Conservation (phyloP, 495 filamentous ascomycete genomes). For the Aspergillus kassunensis region DNA sequence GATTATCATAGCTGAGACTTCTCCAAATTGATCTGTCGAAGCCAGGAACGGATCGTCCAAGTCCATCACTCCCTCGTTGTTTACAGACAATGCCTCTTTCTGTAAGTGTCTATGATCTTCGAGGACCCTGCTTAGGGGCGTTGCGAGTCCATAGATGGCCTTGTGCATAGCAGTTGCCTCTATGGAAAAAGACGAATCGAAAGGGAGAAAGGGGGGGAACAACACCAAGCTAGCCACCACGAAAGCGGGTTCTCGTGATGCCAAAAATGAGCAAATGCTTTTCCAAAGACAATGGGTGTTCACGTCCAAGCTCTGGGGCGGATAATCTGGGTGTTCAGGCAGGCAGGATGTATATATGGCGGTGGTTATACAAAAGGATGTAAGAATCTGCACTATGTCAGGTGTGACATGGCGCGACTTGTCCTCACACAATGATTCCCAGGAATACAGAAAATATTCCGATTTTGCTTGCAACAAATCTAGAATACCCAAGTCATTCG, state of each 20-base stretch:
- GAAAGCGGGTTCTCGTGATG: constrained; percentile 23
- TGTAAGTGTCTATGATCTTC: constrained; percentile 34
- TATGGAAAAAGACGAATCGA: constrained; percentile 16
- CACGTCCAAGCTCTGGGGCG: constrained; percentile 26
- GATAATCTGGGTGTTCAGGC: constrained; percentile 25
- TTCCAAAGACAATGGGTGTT: constrained; percentile 34
- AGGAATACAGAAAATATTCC: constrained; percentile 42
- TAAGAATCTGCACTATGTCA: constrained; percentile 45
- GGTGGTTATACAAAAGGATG: constrained; percentile 40
- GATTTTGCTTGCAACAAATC: constrained; percentile 45
- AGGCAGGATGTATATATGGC: constrained; percentile 33
- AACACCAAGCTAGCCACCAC: constrained; percentile 34
- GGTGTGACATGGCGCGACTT: constrained; percentile 42
- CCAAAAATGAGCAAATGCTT: constrained; percentile 32
- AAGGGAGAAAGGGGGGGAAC: constrained; percentile 30
- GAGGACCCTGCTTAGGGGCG: constrained; percentile 36
- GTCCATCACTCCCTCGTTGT: constrained; percentile 65
- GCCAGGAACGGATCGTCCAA: constrained; percentile 68
- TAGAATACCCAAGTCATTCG: constrained; percentile 40
- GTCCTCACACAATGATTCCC: constrained; percentile 36
- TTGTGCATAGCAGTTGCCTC: constrained; percentile 13
- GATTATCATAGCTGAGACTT: constrained; percentile 23
- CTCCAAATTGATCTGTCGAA: constrained; percentile 40
- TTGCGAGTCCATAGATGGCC: constrained; percentile 24
- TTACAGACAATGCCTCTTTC: constrained; percentile 13